A percentile compares a stretch with the other conserved stretches of the same genome.
Evolutionary conservation across 192 early-diverging fungal genomes (phyloP).

Genomic region (Coemansia sp.): DNA sequence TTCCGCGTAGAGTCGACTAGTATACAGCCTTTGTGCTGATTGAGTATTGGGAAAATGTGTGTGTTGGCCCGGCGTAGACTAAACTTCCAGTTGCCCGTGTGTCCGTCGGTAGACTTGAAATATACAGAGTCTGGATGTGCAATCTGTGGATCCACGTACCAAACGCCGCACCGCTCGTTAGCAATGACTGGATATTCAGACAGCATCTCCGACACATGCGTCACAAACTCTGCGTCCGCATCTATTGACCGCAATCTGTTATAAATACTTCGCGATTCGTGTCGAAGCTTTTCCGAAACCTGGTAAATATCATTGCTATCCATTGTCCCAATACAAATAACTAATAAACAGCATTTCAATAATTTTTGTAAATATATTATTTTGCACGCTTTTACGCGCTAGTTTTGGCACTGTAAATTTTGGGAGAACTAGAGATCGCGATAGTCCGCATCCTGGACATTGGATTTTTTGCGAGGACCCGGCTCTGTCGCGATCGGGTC

Average conservation of each 20-base stretch:
- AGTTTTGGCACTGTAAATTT: background rate
- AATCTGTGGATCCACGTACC: conserved; percentile 75
- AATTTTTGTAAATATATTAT: background rate
- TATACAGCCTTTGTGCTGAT: conserved; percentile 61
- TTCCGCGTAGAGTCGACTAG: conserved; percentile 86
- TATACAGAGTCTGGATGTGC: conserved; percentile 69
- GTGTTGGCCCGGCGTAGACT: conserved; percentile 78
- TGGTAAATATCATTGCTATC: conserved; percentile 12
- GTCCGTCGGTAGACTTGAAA: conserved; percentile 95
- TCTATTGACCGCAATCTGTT: conserved; percentile 79
- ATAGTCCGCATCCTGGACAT: conserved; percentile 42
- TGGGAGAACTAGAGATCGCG: conserved; percentile 26
- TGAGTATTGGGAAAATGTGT: conserved; percentile 65
- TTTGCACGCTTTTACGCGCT: background rate
- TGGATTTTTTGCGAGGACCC: background rate
- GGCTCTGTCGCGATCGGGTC: conserved; percentile 9
- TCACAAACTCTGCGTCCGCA: conserved; percentile 75
- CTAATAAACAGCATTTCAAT: background rate
- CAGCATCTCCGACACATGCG: conserved; percentile 56
- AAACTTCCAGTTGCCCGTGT: conserved; percentile 81
- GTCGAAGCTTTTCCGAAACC: conserved; percentile 16
- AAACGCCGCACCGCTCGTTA: conserved; percentile 85
- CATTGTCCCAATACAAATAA: background rate
- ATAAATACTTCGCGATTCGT: conserved; percentile 53
- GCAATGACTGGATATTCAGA: conserved; percentile 66